Evolutionary conservation across 106 monocot species (phyloP), one percentile per base, ranked within the genome.

Genomic region (Acorus gramineus): DNA sequence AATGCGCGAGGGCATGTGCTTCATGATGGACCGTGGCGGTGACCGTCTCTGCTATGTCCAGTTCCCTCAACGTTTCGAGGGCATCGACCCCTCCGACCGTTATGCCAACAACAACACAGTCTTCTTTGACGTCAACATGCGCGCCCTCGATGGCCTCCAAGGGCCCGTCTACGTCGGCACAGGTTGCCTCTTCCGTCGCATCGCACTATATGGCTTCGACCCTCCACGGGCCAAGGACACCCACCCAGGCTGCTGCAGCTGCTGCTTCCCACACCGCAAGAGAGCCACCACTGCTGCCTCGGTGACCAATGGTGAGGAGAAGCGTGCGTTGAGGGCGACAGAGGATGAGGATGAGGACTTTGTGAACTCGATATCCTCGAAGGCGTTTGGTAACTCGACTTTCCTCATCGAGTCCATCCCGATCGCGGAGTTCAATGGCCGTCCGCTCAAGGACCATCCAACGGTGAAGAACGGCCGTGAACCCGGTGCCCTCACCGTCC

Each of bases 81-180:
- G 93, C 14, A 88, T 93, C 11, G 93, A 93, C 70, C 93, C 93
- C 52, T 93, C 93, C 5, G 93, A 93, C 44, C 88, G 93, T 0
- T 93, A 93, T 47, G 92, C 92, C 62, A 93, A 93, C 66, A 79
- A 85, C 66, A 93, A 93, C 62, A 88, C 93, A 2, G 93, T 93
- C 56, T 93, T 93, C 78, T 93, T 93, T 52, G 93, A 93, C 28
- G 85, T 80, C 69, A 93, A 93, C 78, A 93, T 93, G 93, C 85
- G 93, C 3, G 93, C 93, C 0, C 85, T 93, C 8, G 93, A 93
- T n/a, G 86, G 86, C 14, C 82, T 86, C 8, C 81, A 82, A 58
- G 86, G 86, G 3, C 86, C 86, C 0, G 78, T 86, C 3, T 86
- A 86, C 42, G 86, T 86, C 44, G 86, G 86, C 4, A 86, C 86